Conservation (phyloP, 2,329 filamentous ascomycete species). For the Claviceps sp. region DNA sequence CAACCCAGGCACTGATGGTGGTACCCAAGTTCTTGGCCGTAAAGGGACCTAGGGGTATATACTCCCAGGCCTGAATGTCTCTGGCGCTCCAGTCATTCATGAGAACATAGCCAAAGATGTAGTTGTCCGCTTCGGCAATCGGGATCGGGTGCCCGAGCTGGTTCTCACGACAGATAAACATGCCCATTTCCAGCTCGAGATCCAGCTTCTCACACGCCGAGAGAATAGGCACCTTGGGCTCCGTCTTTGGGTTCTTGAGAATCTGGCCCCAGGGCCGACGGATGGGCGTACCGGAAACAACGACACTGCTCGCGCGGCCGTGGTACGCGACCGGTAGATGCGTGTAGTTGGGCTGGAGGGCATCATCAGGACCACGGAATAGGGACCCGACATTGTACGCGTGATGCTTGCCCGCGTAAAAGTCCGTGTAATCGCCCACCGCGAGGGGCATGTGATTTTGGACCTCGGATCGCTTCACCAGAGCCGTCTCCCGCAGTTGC, state of each 20-base stretch:
- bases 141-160: constrained; percentile 52
- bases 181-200: constrained; percentile 66
- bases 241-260: constrained; percentile 31
- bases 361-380: constrained; percentile 60
- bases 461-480: constrained; percentile 29
- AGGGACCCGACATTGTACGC: constrained; percentile 57
- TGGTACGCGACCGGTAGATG: constrained; percentile 74
- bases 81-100: constrained; percentile 53
- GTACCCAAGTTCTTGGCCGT: constrained; percentile 50
- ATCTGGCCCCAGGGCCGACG: constrained; percentile 63
- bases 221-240: constrained; percentile 43
- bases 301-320: constrained; percentile 61
- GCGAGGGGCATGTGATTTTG: constrained; percentile 59
- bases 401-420: constrained; percentile 69
- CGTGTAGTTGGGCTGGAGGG: constrained; percentile 68
- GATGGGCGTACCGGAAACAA: constrained; percentile 61
- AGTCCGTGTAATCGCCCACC: constrained; percentile 76
- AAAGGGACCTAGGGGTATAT: constrained; percentile 47
- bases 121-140: constrained; percentile 51
- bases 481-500: constrained; percentile 14
- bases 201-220: constrained; percentile 51
- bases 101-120: constrained; percentile 57
- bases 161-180: constrained; percentile 56
- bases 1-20: constrained; percentile 47
- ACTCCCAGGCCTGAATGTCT: constrained; percentile 49